Percentiles rank a stretch among this genome's conserved stretches.
Evolutionary conservation across 345 rosid genomes (phyloP).

Genomic region (Toxicodendron radicans): DNA sequence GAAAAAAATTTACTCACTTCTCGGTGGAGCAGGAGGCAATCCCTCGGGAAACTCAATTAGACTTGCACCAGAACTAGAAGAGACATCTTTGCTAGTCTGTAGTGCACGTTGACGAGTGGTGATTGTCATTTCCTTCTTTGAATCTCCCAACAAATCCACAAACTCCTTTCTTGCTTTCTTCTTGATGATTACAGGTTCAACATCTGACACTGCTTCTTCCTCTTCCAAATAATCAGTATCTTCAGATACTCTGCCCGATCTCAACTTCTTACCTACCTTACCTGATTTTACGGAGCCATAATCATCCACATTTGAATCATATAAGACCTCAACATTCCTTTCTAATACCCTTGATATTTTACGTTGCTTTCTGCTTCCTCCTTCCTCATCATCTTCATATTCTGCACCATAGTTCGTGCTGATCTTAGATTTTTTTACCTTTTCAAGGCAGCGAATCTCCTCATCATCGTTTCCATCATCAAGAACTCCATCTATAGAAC

Average conservation of each 20-base stretch:
- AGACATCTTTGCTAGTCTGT: slow-evolving; percentile 49
- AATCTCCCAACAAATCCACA: slow-evolving; percentile 36
- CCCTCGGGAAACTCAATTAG: slow-evolving; percentile 56
- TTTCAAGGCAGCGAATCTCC: slow-evolving; percentile 57
- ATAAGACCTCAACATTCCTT: slow-evolving; percentile 37
- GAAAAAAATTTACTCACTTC: slow-evolving; percentile 36
- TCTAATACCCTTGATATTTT: slow-evolving; percentile 44
- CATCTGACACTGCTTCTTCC: slow-evolving; percentile 40
- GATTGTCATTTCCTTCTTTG: slow-evolving; percentile 47
- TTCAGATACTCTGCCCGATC: slow-evolving; percentile 31
- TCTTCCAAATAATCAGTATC: slow-evolving; percentile 46
- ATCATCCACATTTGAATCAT: slow-evolving; percentile 30
- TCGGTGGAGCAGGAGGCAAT: slow-evolving; percentile 56
- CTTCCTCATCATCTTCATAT: slow-evolving; percentile 27
- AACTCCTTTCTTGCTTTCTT: slow-evolving; percentile 46
- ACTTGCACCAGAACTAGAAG: slow-evolving; percentile 23
- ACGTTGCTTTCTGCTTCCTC: slow-evolving; percentile 40
- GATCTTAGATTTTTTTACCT: slow-evolving; percentile 37
- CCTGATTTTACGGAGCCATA: slow-evolving; percentile 26
- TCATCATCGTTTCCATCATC: slow-evolving; percentile 46
- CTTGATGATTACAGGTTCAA: slow-evolving; percentile 37
- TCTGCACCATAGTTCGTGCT: slow-evolving; percentile 28
- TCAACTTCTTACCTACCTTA: slow-evolving; percentile 42
- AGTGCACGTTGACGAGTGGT: slow-evolving; percentile 56
- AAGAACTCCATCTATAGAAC: slow-evolving; percentile 37